Percentiles rank a stretch among this genome's conserved stretches.
phyloP scores from a whole-genome alignment of 1,139 yeast species.

The Scheffersomyces illinoinensis region DNA sequence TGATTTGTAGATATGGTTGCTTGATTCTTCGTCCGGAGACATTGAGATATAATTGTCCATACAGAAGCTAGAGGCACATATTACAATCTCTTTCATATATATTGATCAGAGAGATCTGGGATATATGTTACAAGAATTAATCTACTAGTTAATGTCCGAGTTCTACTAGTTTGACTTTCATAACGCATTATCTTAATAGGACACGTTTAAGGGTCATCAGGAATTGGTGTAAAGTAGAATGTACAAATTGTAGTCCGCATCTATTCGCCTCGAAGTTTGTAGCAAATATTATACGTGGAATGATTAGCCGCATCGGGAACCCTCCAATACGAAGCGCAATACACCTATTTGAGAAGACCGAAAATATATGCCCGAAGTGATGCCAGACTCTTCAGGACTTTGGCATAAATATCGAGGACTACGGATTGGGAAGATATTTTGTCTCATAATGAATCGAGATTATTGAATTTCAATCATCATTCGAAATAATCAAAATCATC shows the following conservation, averaged over 20 bases:
- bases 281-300: background rate
- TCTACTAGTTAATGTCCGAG: background rate
- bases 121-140: background rate
- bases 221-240: too few species aligned
- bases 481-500: constrained; percentile 13
- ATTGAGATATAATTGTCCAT: background rate
- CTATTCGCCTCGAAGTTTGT: background rate
- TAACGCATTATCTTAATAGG: background rate
- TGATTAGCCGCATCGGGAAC: background rate
- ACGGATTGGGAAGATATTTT: background rate
- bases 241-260: background rate
- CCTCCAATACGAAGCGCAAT: background rate
- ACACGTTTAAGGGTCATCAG: background rate
- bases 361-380: too few species aligned
- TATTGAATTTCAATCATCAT: background rate
- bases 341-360: too few species aligned
- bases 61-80: background rate
- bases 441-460: background rate
- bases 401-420: background rate
- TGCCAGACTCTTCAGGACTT: background rate
- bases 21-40: background rate
- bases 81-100: too few species aligned
- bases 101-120: background rate
- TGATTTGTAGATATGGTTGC: background rate
- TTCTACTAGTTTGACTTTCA: background rate